Percentiles rank a stretch among this genome's conserved stretches.
Conservation (phyloP, 441 rosid species). For the Heliophila coronopifolia region DNA sequence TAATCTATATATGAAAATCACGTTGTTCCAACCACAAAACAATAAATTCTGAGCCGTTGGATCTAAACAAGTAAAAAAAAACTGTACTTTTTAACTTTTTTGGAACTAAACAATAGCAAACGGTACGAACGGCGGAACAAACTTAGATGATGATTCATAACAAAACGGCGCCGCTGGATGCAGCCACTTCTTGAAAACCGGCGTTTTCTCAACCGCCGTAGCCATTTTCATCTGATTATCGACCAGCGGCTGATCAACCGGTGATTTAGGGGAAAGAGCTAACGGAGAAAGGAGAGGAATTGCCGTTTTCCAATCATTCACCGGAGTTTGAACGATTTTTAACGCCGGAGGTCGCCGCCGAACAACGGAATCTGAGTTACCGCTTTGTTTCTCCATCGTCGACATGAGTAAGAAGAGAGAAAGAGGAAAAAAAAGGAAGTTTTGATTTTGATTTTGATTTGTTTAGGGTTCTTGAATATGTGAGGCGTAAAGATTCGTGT, state of each 20-base stretch:
- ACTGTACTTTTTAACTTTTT: slow-evolving; percentile 15
- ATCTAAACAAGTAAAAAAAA: slow-evolving; percentile 5
- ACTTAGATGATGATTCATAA: slow-evolving; percentile 41
- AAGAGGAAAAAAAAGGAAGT: no score
- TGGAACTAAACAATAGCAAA: slow-evolving; percentile 30
- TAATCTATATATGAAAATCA: slow-evolving; percentile 12
- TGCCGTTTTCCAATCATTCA: slow-evolving; percentile 59
- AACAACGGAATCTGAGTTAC: slow-evolving; percentile 9
- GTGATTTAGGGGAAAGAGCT: slow-evolving; percentile 46
- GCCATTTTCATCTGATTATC: slow-evolving; percentile 25
- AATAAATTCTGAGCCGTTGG: slow-evolving; percentile 18
- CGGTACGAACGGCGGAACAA: slow-evolving; percentile 51
- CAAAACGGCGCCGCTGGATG: slow-evolving; percentile 85
- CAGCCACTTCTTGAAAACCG: slow-evolving; percentile 67
- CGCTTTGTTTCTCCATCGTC: slow-evolving; percentile 37
- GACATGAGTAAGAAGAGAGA: no score
- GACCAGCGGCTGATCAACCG: slow-evolving; percentile 11
- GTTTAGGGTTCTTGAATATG: no score
- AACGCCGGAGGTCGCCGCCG: slow-evolving; percentile 61
- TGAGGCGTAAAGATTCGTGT: no score
- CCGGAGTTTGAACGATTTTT: slow-evolving; percentile 41
- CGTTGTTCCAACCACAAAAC: slow-evolving; percentile 24
- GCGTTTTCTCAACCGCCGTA: slow-evolving; percentile 32
- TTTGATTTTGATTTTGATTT: no score
- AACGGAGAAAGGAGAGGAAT: slow-evolving; percentile 89